Percentiles rank a stretch among this genome's conserved stretches.
phyloP scores from a whole-genome alignment of 2,329 filamentous ascomycete genomes.

The Myrmaecium sp. region DNA sequence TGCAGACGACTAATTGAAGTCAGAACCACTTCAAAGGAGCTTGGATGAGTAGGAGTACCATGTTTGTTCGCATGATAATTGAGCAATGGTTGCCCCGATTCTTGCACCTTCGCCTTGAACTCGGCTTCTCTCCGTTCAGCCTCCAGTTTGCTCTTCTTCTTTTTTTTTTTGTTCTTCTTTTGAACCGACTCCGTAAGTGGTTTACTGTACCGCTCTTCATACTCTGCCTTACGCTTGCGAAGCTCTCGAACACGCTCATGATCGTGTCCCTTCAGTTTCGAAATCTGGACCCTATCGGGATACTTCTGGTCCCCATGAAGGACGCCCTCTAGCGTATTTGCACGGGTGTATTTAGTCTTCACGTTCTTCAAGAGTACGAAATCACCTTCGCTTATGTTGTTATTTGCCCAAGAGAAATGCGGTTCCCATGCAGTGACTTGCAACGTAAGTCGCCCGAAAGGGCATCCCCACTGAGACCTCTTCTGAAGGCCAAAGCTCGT shows the following conservation, averaged over 20 bases:
- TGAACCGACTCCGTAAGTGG: too few species aligned
- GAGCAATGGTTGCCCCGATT: neutral
- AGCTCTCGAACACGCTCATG: conserved; percentile 36
- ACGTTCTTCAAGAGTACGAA: conserved; percentile 57
- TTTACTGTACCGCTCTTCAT: conserved; percentile 27
- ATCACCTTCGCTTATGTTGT: conserved; percentile 38
- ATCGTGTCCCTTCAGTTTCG: conserved; percentile 28
- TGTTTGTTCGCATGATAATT: conserved; percentile 1
- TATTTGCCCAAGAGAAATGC: conserved; percentile 43
- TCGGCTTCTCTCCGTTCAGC: conserved; percentile 15
- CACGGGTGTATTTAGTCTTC: conserved; percentile 38
- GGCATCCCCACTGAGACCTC: conserved; percentile 59
- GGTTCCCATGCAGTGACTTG: conserved; percentile 54
- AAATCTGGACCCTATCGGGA: conserved; percentile 41
- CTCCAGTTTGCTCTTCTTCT: conserved; percentile 16
- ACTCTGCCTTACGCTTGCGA: conserved; percentile 46
- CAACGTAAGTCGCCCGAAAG: conserved; percentile 54
- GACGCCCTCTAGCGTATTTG: conserved; percentile 46
- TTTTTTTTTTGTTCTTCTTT: conserved; percentile 20
- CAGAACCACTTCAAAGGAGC: neutral
- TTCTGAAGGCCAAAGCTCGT: conserved; percentile 16
- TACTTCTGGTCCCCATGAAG: conserved; percentile 43
- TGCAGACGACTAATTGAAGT: neutral
- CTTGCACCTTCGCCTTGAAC: conserved; percentile 2
- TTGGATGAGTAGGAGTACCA: neutral